Conservation (phyloP, 345 rosid species). For the Salix brachista region DNA sequence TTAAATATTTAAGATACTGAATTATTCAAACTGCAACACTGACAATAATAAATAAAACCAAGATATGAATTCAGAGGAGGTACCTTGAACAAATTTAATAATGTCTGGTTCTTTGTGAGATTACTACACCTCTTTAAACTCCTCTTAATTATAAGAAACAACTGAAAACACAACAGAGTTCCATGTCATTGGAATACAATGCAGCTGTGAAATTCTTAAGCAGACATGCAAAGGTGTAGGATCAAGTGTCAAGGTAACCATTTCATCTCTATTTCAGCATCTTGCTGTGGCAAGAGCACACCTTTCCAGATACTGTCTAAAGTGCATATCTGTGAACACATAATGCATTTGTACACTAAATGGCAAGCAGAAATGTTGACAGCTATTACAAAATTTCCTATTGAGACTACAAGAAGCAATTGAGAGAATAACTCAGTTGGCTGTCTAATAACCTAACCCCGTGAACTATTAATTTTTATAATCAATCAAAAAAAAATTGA, state of each 20-base stretch:
- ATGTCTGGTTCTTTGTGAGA: constrained; percentile 78
- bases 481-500: too few species aligned
- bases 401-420: background rate
- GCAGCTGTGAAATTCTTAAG: background rate
- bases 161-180: constrained; percentile 37
- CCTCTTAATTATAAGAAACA: constrained; percentile 87
- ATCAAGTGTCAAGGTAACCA: background rate
- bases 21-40: background rate
- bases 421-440: background rate
- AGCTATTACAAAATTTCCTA: background rate
- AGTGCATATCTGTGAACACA: background rate
- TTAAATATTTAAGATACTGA: too few species aligned
- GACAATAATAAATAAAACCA: background rate
- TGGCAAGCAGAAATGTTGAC: background rate
- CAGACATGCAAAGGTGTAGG: background rate
- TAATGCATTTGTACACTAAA: background rate
- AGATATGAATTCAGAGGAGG: constrained; percentile 3
- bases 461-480: background rate
- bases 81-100: constrained; percentile 90
- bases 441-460: background rate
- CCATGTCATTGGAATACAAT: background rate
- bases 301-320: background rate
- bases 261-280: background rate
- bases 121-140: constrained; percentile 96
- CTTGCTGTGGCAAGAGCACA: background rate